phyloP scores from a whole-genome alignment of 371 early-diverging fungal genomes.

The Mucor saturninus region DNA sequence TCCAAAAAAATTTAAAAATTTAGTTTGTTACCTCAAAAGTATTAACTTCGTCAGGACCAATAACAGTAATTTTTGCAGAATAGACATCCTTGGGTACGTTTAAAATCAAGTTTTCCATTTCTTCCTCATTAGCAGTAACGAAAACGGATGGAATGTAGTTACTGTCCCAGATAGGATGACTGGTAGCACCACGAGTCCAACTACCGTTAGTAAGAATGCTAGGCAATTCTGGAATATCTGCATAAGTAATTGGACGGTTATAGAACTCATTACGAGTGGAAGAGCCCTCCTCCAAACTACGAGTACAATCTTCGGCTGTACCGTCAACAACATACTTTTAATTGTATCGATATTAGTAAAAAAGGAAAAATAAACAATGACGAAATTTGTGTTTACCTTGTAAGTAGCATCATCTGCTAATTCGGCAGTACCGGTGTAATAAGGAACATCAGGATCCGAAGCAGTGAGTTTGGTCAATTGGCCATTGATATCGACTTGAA shows the following conservation, averaged over 20 bases:
- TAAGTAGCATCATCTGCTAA: slow-evolving; percentile 42
- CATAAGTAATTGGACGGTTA: slow-evolving; percentile 56
- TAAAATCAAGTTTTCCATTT: slow-evolving; percentile 36
- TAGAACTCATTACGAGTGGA: slow-evolving; percentile 58
- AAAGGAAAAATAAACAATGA: not conserved
- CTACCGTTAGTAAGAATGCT: slow-evolving; percentile 50
- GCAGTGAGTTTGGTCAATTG: slow-evolving; percentile 37
- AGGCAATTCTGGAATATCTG: slow-evolving; percentile 56
- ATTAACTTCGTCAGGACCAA: slow-evolving; percentile 41
- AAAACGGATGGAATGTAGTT: slow-evolving; percentile 63
- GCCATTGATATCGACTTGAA: slow-evolving; percentile 54
- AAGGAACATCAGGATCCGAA: slow-evolving; percentile 52
- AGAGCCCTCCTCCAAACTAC: slow-evolving; percentile 39
- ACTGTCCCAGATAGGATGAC: slow-evolving; percentile 50
- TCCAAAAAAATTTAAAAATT: not conserved
- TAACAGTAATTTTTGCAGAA: slow-evolving; percentile 39
- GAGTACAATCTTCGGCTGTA: slow-evolving; percentile 49
- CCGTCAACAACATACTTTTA: slow-evolving; percentile 52
- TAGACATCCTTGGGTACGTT: slow-evolving; percentile 26
- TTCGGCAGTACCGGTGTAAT: slow-evolving; percentile 54
- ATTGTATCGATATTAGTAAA: no score
- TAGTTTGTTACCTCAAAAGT: slow-evolving; percentile 19
- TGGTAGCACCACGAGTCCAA: slow-evolving; percentile 40
- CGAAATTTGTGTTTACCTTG: slow-evolving; percentile 33
- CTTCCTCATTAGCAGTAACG: slow-evolving; percentile 34